Base-by-base conservation (phyloP, 805 yeast species). In the Starmerella cellae region DNA sequence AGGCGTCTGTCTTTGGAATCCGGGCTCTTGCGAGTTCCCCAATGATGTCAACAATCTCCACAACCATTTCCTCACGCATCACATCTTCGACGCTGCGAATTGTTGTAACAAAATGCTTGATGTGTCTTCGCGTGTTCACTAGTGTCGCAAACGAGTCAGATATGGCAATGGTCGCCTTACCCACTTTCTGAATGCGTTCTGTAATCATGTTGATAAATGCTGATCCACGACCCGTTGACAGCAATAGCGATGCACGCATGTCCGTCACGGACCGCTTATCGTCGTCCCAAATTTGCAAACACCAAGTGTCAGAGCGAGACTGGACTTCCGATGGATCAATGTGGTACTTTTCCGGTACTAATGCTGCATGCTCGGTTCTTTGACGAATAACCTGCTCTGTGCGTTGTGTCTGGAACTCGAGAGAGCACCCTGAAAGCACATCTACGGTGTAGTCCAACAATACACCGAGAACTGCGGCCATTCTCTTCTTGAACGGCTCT, bases 51-150 rank as follows among this genome's bases (percentile, higher is more conserved):
- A 81, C 56, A 17, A 83, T 74, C 47, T 78, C 84, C 33, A 73
- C 77, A 50, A 80, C 77, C 82, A 81, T 76, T 44, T 80, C 87
- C 55, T 84, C 94, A 40, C 91, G 65, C 55, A 82, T 79, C 5
- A 73, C 63, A 54, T 83, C 94, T 43, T 85, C 64, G 16, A 74
- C 66, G 40, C 77, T 72, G 42, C 83, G 63, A 14, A 84, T 76
- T 37, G 82, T 71, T 9, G 47, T 33, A 1, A 79, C 69, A 2
- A 78, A 71, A 17, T 82, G 63, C 19, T 73, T 71, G 24, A 83
- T 59, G 2, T 68, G 61, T n/a, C 62, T 61, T 52, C 79, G 79
- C 28, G 78, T 65, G 30, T 66, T 71, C 30, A 73, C 45, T 28
- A 83, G 59, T 8, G 69, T 64, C 1, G 60, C 61, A 5, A 79